A percentile compares a stretch with the other conserved stretches of the same genome.
These are phyloP conservation scores for Aspergillus chevalieri DNA, from an alignment of 2,329 filamentous ascomycete species.

Conservation along the genomic window DNA sequence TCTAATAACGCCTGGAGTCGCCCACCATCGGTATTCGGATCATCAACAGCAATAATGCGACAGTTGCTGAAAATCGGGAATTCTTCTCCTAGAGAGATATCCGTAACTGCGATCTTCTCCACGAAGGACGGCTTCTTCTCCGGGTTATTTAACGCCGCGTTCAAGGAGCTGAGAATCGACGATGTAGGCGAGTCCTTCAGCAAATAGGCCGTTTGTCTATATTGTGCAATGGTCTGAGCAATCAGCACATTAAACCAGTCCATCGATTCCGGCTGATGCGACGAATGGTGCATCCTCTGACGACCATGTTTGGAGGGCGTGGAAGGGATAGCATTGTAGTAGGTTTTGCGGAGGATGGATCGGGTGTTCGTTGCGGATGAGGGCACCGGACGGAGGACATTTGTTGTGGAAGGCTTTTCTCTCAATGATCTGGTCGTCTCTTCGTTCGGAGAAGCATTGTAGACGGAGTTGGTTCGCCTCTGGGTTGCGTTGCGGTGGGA, in stretches of 20 bases:
- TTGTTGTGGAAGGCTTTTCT: conserved; percentile 53
- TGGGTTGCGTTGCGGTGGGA: conserved; percentile 72
- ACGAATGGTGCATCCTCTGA: conserved; percentile 50
- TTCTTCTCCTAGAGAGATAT: conserved; percentile 89
- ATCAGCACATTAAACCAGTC: conserved; percentile 99
- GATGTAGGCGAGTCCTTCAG: conserved; percentile 57
- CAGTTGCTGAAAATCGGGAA: conserved; percentile 99
- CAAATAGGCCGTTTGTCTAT: conserved; percentile 84
- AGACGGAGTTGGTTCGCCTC: conserved; percentile 64
- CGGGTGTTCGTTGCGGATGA: conserved; percentile 76
- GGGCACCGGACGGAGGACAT: conserved; percentile 65
- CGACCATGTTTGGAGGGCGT: conserved; percentile 38
- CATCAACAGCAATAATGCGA: conserved; percentile 76
- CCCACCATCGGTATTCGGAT: conserved; percentile 56
- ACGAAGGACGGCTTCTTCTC: conserved; percentile 85
- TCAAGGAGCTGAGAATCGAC: conserved; percentile 74
- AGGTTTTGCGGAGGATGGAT: conserved; percentile 84
- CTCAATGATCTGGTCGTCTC: conserved; percentile 40
- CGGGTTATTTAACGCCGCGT: conserved; percentile 77
- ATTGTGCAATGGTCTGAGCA: conserved; percentile 92
- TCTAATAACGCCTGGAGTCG: conserved; percentile 92
- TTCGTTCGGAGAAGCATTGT: conserved; percentile 31
- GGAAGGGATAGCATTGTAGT: conserved; percentile 64
- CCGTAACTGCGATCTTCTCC: conserved; percentile 87
- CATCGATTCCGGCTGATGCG: conserved; percentile 90